These are phyloP conservation scores for Chaetomidium leptoderma DNA, from an alignment of 495 filamentous ascomycete species.

Conservation along the genomic window DNA sequence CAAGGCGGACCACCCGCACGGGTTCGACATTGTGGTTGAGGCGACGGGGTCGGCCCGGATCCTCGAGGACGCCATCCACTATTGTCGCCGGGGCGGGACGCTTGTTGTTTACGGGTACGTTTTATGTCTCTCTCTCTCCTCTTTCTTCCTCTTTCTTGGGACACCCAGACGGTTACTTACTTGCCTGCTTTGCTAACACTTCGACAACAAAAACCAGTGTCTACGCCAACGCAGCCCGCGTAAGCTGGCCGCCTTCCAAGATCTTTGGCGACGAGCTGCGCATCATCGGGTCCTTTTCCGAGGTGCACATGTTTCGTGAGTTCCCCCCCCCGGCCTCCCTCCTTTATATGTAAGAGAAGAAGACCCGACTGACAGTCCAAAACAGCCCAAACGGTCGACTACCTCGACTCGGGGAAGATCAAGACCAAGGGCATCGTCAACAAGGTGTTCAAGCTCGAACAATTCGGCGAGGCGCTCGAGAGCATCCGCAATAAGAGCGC, in stretches of 20 bases:
- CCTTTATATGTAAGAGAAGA: neutral
- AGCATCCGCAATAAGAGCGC: constrained; percentile 61
- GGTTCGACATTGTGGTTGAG: constrained; percentile 60
- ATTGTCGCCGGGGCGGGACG: constrained; percentile 63
- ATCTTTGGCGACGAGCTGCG: constrained; percentile 62
- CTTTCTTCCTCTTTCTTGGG: neutral
- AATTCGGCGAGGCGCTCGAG: constrained; percentile 52
- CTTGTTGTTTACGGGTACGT: constrained; percentile 54
- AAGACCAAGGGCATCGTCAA: constrained; percentile 55
- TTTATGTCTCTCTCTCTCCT: neutral
- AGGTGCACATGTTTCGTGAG: constrained; percentile 65
- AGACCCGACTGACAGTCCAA: neutral
- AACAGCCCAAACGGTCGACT: constrained; percentile 59
- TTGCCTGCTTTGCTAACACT: no score
- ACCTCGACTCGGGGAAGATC: constrained; percentile 62
- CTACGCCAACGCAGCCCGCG: constrained; percentile 56
- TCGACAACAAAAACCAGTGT: no score
- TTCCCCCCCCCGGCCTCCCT: neutral
- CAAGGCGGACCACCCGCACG: constrained; percentile 63
- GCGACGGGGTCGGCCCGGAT: constrained; percentile 64
- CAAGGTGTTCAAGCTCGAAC: constrained; percentile 50
- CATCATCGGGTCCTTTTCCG: constrained; percentile 64
- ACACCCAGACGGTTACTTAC: no score
- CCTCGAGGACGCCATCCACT: constrained; percentile 66
- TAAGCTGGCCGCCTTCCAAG: constrained; percentile 63